Evolutionary conservation across 169 alveolate species (phyloP).

Genomic region (Cyclospora cayetanensis): DNA sequence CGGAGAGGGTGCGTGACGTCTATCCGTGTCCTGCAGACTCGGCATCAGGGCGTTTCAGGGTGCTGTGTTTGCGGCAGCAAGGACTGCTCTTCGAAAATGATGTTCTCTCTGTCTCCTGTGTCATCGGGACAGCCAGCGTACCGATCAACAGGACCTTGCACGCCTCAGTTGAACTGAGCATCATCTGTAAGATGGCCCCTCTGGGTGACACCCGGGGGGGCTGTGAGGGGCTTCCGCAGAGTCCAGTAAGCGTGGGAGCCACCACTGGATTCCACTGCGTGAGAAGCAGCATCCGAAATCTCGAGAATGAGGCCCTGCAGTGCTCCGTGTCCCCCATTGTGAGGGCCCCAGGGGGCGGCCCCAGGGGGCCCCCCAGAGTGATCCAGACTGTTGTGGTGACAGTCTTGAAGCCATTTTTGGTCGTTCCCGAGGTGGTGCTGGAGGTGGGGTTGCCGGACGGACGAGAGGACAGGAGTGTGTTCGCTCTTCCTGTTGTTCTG

Average conservation of each 20-base stretch:
- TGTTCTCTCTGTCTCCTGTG: not conserved
- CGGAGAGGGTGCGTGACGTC: not conserved
- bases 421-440: constrained; percentile 33
- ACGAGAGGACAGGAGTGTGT: not conserved
- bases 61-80: constrained; percentile 16
- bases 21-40: not conserved
- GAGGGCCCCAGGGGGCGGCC: constrained; percentile 21
- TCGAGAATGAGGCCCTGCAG: not conserved
- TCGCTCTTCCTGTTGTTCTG: constrained; percentile 37
- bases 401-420: constrained; percentile 9
- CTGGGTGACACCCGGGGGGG: not conserved
- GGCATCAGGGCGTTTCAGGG: constrained; percentile 14
- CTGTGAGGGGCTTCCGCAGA: not conserved
- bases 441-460: constrained; percentile 39
- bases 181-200: not conserved
- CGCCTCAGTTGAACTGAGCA: constrained; percentile 51
- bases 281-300: not conserved
- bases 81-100: constrained; percentile 13
- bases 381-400: not conserved
- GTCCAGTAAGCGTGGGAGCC: not conserved
- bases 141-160: not conserved
- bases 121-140: constrained; percentile 1
- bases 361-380: constrained; percentile 25
- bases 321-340: constrained; percentile 30
- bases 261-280: constrained; percentile 36